Percentiles rank a stretch among this genome's conserved stretches.
These are phyloP conservation scores for Ogataea pilisensis DNA, from an alignment of 805 yeast species.

Conservation along the genomic window DNA sequence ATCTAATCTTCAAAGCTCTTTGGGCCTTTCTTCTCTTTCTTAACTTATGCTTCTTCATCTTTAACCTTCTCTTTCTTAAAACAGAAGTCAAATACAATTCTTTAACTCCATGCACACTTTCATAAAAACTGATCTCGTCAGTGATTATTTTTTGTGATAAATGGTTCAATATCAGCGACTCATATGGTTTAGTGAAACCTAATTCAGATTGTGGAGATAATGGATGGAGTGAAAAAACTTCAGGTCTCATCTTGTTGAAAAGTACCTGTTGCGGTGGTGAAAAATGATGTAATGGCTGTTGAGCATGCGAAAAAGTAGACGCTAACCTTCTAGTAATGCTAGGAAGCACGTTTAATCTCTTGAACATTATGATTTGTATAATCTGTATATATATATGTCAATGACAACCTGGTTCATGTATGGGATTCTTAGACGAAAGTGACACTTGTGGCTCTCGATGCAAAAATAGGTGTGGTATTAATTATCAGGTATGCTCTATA, in stretches of 20 bases:
- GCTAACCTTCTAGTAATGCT: slow-evolving; percentile 4
- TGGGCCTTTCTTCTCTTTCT: slow-evolving; percentile 96
- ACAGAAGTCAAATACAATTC: slow-evolving; percentile 58
- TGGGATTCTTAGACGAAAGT: no score
- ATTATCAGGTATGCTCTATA: no score
- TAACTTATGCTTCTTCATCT: slow-evolving; percentile 96
- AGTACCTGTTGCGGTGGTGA: no score
- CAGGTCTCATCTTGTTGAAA: no score
- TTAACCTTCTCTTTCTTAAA: slow-evolving; percentile 79
- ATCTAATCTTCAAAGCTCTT: slow-evolving; percentile 72
- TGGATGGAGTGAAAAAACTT: no score
- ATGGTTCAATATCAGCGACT: neutral
- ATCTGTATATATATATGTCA: neutral
- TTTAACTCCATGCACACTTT: neutral
- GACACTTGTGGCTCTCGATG: no score
- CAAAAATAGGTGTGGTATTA: no score
- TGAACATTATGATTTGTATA: slow-evolving; percentile 2
- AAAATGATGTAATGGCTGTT: no score
- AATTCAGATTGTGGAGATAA: no score
- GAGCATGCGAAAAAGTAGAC: slow-evolving; percentile 1
- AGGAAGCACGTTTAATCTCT: slow-evolving; percentile 2
- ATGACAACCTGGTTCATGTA: no score
- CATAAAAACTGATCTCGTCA: neutral
- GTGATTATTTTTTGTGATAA: neutral
- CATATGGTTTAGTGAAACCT: neutral